Evolutionary conservation across 2,329 filamentous ascomycete genomes (phyloP).

Genomic region (Aspergillus alliaceus): DNA sequence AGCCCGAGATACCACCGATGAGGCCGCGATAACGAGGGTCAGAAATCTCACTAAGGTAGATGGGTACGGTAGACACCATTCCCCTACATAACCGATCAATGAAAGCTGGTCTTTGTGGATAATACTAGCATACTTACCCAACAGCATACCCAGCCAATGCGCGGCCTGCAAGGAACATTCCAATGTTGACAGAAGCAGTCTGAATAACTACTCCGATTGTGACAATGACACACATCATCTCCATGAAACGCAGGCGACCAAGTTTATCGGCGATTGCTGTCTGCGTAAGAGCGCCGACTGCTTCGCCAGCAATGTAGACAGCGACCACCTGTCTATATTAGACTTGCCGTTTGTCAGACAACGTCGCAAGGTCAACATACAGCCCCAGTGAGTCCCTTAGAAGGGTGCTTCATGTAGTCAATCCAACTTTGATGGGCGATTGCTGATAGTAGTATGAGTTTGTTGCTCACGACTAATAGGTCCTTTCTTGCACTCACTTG

Average conservation of each 20-base stretch:
- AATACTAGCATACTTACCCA: conserved; percentile 33
- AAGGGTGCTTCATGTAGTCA: conserved; percentile 58
- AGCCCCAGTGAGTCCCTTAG: conserved; percentile 55
- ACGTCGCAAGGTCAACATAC: conserved; percentile 30
- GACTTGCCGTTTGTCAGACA: not conserved
- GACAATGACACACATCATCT: conserved; percentile 54
- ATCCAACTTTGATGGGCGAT: conserved; percentile 62
- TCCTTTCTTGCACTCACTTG: conserved; percentile 42
- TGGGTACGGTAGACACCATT: conserved; percentile 53
- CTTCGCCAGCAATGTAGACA: conserved; percentile 62
- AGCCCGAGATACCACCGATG: conserved; percentile 55
- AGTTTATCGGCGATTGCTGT: conserved; percentile 55
- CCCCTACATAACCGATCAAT: conserved; percentile 32
- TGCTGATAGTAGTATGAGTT: conserved; percentile 31
- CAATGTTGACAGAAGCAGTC: conserved; percentile 55
- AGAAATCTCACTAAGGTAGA: conserved; percentile 58
- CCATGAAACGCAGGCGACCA: conserved; percentile 56
- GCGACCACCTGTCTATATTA: conserved; percentile 48
- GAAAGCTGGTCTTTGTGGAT: not conserved
- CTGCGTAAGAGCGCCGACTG: conserved; percentile 54
- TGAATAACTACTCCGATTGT: conserved; percentile 57
- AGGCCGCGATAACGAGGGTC: conserved; percentile 51
- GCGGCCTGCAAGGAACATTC: conserved; percentile 55
- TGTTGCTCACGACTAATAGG: not conserved
- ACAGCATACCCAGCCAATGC: conserved; percentile 49